phyloP scores from a whole-genome alignment of 2,329 filamentous ascomycete species.

The Fusarium pseudograminearum region DNA sequence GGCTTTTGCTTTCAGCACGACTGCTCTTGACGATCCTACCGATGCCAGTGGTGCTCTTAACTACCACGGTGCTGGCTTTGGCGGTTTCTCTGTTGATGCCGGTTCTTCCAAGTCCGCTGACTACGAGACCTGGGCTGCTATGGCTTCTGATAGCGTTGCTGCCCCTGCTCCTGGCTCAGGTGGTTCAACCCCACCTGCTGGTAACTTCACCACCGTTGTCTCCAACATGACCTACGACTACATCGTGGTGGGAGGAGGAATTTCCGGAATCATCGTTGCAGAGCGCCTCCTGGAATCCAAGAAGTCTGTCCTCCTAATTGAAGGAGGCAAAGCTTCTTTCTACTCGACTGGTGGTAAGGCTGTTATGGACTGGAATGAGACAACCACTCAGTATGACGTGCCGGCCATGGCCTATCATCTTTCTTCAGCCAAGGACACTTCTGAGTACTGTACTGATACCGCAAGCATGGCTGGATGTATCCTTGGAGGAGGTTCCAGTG shows the following conservation, averaged over 20 bases:
- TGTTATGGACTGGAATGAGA: conserved; percentile 71
- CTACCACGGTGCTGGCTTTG: conserved; percentile 58
- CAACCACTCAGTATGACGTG: conserved; percentile 77
- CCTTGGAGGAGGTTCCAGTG: too few relatives aligned
- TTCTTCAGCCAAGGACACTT: conserved; percentile 75
- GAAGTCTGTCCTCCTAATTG: conserved; percentile 72
- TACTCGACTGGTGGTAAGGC: conserved; percentile 76
- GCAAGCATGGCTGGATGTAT: conserved; percentile 80
- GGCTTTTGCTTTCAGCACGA: conserved; percentile 67
- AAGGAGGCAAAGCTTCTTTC: conserved; percentile 64
- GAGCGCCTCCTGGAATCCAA: conserved; percentile 70
- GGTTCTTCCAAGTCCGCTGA: conserved; percentile 57
- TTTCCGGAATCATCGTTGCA: conserved; percentile 70
- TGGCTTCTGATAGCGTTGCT: conserved; percentile 57
- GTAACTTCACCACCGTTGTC: conserved; percentile 50
- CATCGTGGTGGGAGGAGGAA: conserved; percentile 72
- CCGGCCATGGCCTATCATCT: conserved; percentile 78
- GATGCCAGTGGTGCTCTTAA: conserved; percentile 52
- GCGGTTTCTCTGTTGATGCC: conserved; percentile 58
- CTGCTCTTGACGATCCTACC: conserved; percentile 55
- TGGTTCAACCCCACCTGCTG: conserved; percentile 22
- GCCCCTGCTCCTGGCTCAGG: conserved; percentile 42
- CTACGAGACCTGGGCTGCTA: conserved; percentile 56
- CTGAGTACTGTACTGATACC: conserved; percentile 73
- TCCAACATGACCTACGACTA: conserved; percentile 65